Evolutionary conservation across 352 stramenopile genomes (phyloP).

Genomic region (Globisporangium radiosum): DNA sequence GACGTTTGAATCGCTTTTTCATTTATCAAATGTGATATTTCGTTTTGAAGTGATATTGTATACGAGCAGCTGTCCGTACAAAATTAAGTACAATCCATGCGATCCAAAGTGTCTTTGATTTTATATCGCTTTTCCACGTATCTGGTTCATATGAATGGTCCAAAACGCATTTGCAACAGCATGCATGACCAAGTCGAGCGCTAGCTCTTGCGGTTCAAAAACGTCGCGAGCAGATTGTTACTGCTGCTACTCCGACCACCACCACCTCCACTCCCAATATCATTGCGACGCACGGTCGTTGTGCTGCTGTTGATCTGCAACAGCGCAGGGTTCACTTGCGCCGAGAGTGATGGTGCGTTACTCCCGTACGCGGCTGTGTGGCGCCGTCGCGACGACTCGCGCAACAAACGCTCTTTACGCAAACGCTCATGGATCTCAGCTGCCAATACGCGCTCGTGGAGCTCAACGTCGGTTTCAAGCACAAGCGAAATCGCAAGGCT

Average conservation of each 20-base stretch:
- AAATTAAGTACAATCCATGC: too few relatives aligned
- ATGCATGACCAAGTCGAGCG: too few relatives aligned
- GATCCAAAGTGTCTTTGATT: too few relatives aligned
- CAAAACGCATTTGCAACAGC: too few relatives aligned
- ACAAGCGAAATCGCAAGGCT: slow-evolving; percentile 24
- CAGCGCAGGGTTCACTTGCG: slow-evolving; percentile 14
- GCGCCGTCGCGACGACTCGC: slow-evolving; percentile 28
- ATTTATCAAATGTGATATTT: too few relatives aligned
- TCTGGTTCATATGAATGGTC: too few relatives aligned
- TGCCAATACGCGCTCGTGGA: slow-evolving; percentile 32
- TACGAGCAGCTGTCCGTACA: too few relatives aligned
- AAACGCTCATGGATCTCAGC: slow-evolving; percentile 36
- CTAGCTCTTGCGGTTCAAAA: slow-evolving; percentile 7
- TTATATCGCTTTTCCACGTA: too few relatives aligned
- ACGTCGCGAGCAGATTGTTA: slow-evolving; percentile 8
- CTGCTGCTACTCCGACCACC: neutral
- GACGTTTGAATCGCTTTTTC: too few relatives aligned
- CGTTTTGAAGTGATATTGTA: too few relatives aligned
- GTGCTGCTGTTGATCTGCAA: slow-evolving; percentile 14
- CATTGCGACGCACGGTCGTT: slow-evolving; percentile 8
- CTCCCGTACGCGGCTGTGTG: slow-evolving; percentile 25
- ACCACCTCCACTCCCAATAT: too few relatives aligned
- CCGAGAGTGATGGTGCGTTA: slow-evolving; percentile 5
- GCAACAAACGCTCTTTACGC: slow-evolving; percentile 31
- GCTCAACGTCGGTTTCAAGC: slow-evolving; percentile 24